Evolutionary conservation across 306 rosid species (phyloP).

Genomic region (Fragaria iinumae): DNA sequence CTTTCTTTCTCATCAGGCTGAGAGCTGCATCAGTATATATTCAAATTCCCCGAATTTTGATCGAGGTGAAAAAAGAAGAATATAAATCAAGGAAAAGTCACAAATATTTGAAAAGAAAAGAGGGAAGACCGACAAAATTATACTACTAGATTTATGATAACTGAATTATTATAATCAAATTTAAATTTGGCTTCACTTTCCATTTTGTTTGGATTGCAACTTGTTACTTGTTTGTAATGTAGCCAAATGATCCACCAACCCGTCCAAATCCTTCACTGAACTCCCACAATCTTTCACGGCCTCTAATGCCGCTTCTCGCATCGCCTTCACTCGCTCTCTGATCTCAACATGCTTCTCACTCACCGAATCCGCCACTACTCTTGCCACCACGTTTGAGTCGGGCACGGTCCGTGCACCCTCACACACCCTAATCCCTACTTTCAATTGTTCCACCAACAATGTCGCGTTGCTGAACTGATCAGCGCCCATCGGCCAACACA

Average conservation of each 20-base stretch:
- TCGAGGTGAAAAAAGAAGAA: not conserved
- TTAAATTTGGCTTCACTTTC: not conserved
- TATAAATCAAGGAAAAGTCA: not conserved
- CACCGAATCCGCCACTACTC: slow-evolving; percentile 34
- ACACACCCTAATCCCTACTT: slow-evolving; percentile 32
- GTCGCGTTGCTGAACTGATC: slow-evolving; percentile 43
- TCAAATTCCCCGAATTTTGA: not conserved
- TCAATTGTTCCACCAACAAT: slow-evolving; percentile 42
- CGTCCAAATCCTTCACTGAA: slow-evolving; percentile 24
- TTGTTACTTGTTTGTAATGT: not conserved
- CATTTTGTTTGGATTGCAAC: not conserved
- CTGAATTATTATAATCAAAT: not conserved
- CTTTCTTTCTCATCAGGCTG: not conserved
- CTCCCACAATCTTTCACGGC: slow-evolving; percentile 39
- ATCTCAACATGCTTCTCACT: not conserved
- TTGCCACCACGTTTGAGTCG: slow-evolving; percentile 23
- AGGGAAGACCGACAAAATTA: not conserved
- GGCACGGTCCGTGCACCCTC: slow-evolving; percentile 34
- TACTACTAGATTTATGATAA: not conserved
- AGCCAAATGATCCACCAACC: slow-evolving; percentile 17
- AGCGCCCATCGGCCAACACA: slow-evolving; percentile 50
- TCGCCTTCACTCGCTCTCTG: not conserved
- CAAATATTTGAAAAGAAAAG: not conserved
- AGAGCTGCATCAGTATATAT: not conserved
- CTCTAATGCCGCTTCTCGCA: slow-evolving; percentile 26